Evolutionary conservation across 805 yeast species (phyloP).

Genomic region (Ogataea wickerhamii): DNA sequence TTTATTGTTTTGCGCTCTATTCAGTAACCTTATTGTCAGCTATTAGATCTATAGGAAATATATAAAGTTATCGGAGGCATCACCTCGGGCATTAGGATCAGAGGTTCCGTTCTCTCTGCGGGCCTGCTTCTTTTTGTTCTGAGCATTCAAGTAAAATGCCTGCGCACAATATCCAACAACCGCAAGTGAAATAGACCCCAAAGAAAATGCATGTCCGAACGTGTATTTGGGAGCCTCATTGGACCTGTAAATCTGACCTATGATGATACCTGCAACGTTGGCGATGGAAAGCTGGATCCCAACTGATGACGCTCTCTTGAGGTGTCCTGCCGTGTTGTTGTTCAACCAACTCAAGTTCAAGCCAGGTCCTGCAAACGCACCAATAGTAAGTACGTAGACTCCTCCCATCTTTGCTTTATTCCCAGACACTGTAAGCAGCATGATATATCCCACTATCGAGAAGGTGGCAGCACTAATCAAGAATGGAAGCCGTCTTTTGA

Average conservation of each 20-base stretch:
- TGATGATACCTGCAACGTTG: conserved; percentile 40
- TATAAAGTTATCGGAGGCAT: not conserved
- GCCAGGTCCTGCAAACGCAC: conserved; percentile 37
- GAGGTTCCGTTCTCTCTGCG: not conserved
- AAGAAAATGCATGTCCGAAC: conserved; percentile 35
- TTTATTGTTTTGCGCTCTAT: too few species aligned
- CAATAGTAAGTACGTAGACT: conserved; percentile 32
- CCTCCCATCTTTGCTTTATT: conserved; percentile 12
- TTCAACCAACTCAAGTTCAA: conserved; percentile 39
- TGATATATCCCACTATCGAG: not conserved
- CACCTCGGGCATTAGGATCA: conserved; percentile 1
- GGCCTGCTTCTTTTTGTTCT: not conserved
- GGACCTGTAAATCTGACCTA: conserved; percentile 38
- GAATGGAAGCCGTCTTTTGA: conserved; percentile 1
- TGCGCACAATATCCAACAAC: not conserved
- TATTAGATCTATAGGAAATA: not conserved
- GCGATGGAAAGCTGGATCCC: conserved; percentile 41
- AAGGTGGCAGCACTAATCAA: not conserved
- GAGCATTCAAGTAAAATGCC: conserved; percentile 1
- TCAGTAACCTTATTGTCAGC: too few species aligned
- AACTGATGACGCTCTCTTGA: conserved; percentile 38
- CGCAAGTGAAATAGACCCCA: conserved; percentile 26
- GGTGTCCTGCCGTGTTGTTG: conserved; percentile 36
- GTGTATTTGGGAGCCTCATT: conserved; percentile 28
- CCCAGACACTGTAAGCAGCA: not conserved